These are phyloP conservation scores for Drosera capensis DNA, from an alignment of 148 eudicot species.

Conservation along the genomic window DNA sequence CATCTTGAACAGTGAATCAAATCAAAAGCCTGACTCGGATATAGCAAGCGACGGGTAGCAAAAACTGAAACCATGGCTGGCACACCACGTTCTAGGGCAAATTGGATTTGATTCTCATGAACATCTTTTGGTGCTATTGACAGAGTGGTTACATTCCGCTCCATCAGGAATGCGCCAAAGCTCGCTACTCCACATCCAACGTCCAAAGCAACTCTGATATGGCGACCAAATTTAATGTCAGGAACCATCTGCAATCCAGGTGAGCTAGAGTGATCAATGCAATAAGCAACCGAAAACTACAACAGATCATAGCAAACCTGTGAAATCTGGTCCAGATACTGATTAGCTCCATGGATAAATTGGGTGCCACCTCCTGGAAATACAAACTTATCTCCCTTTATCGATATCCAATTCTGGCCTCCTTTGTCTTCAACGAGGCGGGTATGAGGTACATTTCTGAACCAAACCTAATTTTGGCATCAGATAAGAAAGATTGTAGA, in stretches of 20 bases:
- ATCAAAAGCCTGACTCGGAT: conserved; percentile 81
- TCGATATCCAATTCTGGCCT: conserved; percentile 49
- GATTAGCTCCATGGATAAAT: conserved; percentile 50
- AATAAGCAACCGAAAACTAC: not conserved
- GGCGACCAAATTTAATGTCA: conserved; percentile 49
- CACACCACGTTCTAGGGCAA: conserved; percentile 73
- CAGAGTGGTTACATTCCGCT: conserved; percentile 54
- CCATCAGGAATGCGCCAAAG: conserved; percentile 61
- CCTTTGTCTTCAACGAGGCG: conserved; percentile 50
- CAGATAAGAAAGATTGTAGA: not conserved
- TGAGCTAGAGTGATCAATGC: conserved; percentile 8
- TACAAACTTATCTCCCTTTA: conserved; percentile 35
- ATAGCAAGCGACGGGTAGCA: conserved; percentile 39
- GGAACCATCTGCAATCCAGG: conserved; percentile 50
- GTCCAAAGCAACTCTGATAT: conserved; percentile 49
- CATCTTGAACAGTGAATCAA: conserved; percentile 72
- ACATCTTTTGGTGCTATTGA: conserved; percentile 62
- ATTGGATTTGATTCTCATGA: conserved; percentile 52
- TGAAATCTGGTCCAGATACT: conserved; percentile 65
- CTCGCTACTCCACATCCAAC: conserved; percentile 66
- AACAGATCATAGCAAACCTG: conserved; percentile 38
- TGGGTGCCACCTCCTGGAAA: conserved; percentile 59
- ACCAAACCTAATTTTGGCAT: conserved; percentile 44
- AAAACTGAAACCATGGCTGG: conserved; percentile 70
- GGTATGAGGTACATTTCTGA: conserved; percentile 47